Percentiles rank a stretch among this genome's conserved stretches.
Evolutionary conservation across 192 early-diverging fungal species (phyloP).

Genomic region (Thamnidium elegans): DNA sequence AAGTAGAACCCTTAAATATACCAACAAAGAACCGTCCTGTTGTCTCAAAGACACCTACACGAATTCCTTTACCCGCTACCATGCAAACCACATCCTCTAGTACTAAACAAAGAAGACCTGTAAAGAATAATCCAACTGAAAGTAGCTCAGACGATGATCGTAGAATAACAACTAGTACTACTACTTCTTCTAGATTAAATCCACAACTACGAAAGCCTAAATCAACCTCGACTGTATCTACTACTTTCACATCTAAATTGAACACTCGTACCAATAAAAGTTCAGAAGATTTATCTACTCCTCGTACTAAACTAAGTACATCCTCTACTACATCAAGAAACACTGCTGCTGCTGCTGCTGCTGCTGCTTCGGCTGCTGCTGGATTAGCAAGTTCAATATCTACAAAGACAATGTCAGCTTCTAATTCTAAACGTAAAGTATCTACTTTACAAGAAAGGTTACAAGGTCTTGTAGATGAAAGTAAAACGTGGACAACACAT

Average conservation of each 20-base stretch:
- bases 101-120: not conserved
- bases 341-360: not conserved
- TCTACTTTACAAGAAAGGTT: constrained; percentile 10
- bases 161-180: not conserved
- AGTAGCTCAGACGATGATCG: constrained; percentile 16
- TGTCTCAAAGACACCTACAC: constrained; percentile 10
- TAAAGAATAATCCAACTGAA: not conserved
- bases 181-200: constrained; percentile 8
- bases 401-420: not conserved
- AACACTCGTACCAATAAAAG: constrained; percentile 5
- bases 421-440: not conserved
- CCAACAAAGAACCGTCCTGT: not conserved
- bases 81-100: not conserved
- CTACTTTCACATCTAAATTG: not conserved
- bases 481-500: constrained; percentile 5
- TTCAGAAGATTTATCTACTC: not conserved
- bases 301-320: not conserved
- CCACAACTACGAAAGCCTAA: constrained; percentile 5
- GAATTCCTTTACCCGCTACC: constrained; percentile 15
- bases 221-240: constrained; percentile 1
- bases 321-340: not conserved
- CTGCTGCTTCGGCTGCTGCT: not conserved
- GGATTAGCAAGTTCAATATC: not conserved
- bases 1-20: constrained; percentile 17
- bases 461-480: constrained; percentile 16